Conservation (phyloP, 192 early-diverging fungal species). For the Funneliformis mosseae region DNA sequence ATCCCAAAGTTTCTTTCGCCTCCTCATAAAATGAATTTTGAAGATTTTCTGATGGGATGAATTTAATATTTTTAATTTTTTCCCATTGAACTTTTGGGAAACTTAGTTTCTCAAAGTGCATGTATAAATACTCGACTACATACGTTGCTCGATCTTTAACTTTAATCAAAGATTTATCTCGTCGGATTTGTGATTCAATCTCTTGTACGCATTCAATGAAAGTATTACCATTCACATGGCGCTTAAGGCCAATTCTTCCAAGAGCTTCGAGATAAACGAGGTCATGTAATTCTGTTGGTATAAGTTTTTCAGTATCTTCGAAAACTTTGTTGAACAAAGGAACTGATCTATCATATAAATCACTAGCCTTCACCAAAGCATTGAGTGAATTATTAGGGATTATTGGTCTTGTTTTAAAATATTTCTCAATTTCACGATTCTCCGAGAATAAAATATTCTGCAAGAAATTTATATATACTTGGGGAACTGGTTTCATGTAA, state of each 20-base stretch:
- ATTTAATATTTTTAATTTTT: not conserved
- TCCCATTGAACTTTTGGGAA: not conserved
- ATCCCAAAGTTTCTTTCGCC: not conserved
- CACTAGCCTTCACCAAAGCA: not conserved
- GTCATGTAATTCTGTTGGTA: not conserved
- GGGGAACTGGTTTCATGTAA: no score
- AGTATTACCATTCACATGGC: not conserved
- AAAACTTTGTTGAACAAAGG: not conserved
- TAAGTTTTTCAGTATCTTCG: not conserved
- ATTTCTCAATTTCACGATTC: not conserved
- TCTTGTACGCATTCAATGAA: conserved; percentile 17
- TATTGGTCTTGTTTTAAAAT: not conserved
- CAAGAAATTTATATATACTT: not conserved
- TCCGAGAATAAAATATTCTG: not conserved
- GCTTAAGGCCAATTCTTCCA: not conserved
- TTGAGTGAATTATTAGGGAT: conserved; percentile 4
- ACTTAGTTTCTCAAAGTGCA: not conserved
- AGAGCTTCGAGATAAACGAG: not conserved
- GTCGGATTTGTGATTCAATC: not conserved
- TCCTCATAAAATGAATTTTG: not conserved
- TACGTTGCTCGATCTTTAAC: not conserved
- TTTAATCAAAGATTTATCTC: not conserved
- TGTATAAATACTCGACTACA: not conserved
- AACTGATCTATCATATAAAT: not conserved
- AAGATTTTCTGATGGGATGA: not conserved